Base-by-base conservation (phyloP, 495 filamentous ascomycete species). In the Penicillium roqueforti region DNA sequence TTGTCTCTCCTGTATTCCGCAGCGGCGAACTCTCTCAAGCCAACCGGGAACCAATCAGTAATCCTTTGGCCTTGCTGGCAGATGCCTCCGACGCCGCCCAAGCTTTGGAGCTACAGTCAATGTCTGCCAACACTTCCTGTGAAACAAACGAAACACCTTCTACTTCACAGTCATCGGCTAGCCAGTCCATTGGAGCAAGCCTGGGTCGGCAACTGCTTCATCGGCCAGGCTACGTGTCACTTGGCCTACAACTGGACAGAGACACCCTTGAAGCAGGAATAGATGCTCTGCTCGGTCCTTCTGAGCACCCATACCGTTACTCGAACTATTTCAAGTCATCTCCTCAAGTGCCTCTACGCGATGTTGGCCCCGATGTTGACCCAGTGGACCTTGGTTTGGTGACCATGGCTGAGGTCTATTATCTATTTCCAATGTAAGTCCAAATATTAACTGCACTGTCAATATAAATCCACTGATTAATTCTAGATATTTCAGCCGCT, bases 361-460 rank as follows among this genome's bases (percentile, higher is more conserved):
- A 87, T 65, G 55, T 75, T 41, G 80, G 81, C 11, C 72, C 73
- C 0, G 80, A 85, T 13, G 65, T 85, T 10, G 84, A 86, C 56
- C 83, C 84, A 1, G 74, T 87, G n/a, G 76, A 84, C 23, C 61
- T 86, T 20, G 83, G 84, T 0, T 66, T 87, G 25, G 68, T 84
- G 10, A 81, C 78, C 0, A 59, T 73, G 28, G 71, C 81, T 14
- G 83, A 86, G 53, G 78, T 80, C 0, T 70, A 77, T 23, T 56
- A 68, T 0, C 61, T 87, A 4, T 83, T 87, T 53, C 64, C 68
- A 42, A 85, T 82, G 80, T 84, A 68, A 57, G 75, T 11, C 5
- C 25, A 8, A 18, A 29, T 11, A 36, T 36, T 36, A 55, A 11
- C 32, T 32, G 20, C 6, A 29, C 18, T 47, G 20, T 47, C 16